A percentile compares a stretch with the other conserved stretches of the same genome.
Evolutionary conservation across 1,139 yeast species (phyloP).

Genomic region (Suhomyces atakaporum): DNA sequence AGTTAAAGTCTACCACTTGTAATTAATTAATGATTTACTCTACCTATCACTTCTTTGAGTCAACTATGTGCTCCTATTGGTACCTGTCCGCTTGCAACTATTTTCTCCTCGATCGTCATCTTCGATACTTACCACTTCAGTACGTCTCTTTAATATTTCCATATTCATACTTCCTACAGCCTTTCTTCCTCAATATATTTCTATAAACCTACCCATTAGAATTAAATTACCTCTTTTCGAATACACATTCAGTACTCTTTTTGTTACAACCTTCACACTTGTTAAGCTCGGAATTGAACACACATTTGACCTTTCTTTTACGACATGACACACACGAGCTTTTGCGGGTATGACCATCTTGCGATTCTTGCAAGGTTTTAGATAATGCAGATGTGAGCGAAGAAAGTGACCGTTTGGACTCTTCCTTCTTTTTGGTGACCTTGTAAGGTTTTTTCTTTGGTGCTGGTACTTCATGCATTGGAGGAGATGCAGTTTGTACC

Average conservation of each 20-base stretch:
- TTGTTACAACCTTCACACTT: slow-evolving; percentile 42
- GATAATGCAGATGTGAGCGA: slow-evolving; percentile 15
- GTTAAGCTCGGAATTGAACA: slow-evolving; percentile 27
- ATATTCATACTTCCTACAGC: too few relatives aligned
- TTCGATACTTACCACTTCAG: too few relatives aligned
- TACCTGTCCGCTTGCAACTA: too few relatives aligned
- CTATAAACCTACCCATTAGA: slow-evolving; percentile 1
- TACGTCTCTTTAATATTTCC: too few relatives aligned
- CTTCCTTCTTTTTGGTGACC: slow-evolving; percentile 12
- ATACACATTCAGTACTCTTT: slow-evolving; percentile 37
- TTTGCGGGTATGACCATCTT: slow-evolving; percentile 26
- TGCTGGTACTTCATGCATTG: slow-evolving; percentile 9
- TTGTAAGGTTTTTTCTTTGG: slow-evolving; percentile 9
- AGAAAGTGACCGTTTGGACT: slow-evolving; percentile 11
- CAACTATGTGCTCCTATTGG: too few relatives aligned
- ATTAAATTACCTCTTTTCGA: slow-evolving; percentile 20
- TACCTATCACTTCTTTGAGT: too few relatives aligned
- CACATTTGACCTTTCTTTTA: slow-evolving; percentile 42
- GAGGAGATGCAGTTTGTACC: slow-evolving; percentile 7
- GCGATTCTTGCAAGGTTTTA: slow-evolving; percentile 13
- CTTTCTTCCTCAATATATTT: too few relatives aligned
- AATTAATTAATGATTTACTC: too few relatives aligned
- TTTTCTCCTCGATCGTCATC: too few relatives aligned
- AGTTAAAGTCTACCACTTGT: too few relatives aligned
- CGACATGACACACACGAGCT: slow-evolving; percentile 40